A percentile compares a stretch with the other conserved stretches of the same genome.
These are phyloP conservation scores for Pythium aristosporum DNA, from an alignment of 352 stramenopile genomes.

Conservation along the genomic window DNA sequence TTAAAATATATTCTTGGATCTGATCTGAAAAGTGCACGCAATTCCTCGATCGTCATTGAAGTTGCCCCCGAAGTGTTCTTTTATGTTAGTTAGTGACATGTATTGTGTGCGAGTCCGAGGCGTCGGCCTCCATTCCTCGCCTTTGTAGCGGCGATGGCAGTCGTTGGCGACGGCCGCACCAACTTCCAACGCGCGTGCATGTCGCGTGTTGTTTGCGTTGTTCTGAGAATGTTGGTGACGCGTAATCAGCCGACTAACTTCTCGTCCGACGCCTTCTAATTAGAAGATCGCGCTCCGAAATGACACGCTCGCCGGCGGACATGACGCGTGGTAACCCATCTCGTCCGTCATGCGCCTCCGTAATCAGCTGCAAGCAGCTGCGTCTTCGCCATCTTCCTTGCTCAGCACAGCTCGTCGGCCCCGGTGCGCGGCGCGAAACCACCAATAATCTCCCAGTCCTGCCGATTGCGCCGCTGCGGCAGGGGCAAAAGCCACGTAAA, in stretches of 20 bases:
- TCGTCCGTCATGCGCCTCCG: not conserved
- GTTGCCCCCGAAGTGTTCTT: too few relatives aligned
- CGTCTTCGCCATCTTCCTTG: not conserved
- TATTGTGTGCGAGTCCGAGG: too few relatives aligned
- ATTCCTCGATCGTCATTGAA: too few relatives aligned
- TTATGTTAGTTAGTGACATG: too few relatives aligned
- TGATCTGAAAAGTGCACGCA: not conserved
- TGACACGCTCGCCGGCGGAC: not conserved
- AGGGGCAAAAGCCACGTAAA: constrained; percentile 64
- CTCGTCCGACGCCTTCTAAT: not conserved
- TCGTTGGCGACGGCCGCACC: not conserved
- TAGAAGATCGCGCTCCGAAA: not conserved
- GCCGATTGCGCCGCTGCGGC: constrained; percentile 38
- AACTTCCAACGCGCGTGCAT: not conserved
- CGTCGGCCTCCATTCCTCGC: too few relatives aligned
- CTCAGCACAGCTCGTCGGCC: not conserved
- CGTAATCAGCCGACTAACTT: constrained; percentile 11
- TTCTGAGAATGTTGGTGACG: constrained; percentile 7
- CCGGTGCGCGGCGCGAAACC: constrained; percentile 5
- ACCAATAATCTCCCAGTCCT: constrained; percentile 57
- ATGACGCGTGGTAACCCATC: not conserved
- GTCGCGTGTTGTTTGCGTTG: constrained; percentile 24
- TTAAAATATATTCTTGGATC: not conserved
- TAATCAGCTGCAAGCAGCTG: not conserved
- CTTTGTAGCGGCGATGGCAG: too few relatives aligned